These are phyloP conservation scores for Oldenlandia corymbosa DNA, from an alignment of 257 asterid genomes.

Conservation along the genomic window DNA sequence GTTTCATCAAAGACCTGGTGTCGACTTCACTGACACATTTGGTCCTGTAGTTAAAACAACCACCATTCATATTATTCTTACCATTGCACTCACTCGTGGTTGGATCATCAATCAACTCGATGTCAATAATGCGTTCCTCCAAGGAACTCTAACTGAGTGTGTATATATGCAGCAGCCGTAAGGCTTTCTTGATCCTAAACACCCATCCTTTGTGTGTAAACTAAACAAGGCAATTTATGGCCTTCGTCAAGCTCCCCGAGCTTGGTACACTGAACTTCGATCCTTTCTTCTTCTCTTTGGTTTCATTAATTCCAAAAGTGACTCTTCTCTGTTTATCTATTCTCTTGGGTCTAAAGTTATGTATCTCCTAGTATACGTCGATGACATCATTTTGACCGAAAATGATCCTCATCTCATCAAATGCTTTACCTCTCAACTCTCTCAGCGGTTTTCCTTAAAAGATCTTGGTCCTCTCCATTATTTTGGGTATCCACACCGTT, in stretches of 20 bases:
- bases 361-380: not conserved
- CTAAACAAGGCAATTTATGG: not conserved
- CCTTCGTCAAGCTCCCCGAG: not conserved
- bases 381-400: not conserved
- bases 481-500: not conserved
- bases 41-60: too few relatives aligned
- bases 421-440: not conserved
- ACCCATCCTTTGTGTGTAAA: not conserved
- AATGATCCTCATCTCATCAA: not conserved
- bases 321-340: not conserved
- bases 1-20: too few relatives aligned
- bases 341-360: not conserved
- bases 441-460: not conserved
- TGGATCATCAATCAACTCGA: too few relatives aligned
- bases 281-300: not conserved
- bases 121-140: too few relatives aligned
- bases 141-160: too few relatives aligned
- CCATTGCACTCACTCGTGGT: too few relatives aligned
- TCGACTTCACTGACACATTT: too few relatives aligned
- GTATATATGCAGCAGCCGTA: not conserved
- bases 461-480: not conserved
- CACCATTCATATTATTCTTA: too few relatives aligned
- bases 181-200: not conserved
- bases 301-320: not conserved
- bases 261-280: not conserved